Evolutionary conservation across 495 filamentous ascomycete genomes (phyloP), one percentile per base, ranked within the genome.

Genomic region (Annulohypoxylon maeteangense): DNA sequence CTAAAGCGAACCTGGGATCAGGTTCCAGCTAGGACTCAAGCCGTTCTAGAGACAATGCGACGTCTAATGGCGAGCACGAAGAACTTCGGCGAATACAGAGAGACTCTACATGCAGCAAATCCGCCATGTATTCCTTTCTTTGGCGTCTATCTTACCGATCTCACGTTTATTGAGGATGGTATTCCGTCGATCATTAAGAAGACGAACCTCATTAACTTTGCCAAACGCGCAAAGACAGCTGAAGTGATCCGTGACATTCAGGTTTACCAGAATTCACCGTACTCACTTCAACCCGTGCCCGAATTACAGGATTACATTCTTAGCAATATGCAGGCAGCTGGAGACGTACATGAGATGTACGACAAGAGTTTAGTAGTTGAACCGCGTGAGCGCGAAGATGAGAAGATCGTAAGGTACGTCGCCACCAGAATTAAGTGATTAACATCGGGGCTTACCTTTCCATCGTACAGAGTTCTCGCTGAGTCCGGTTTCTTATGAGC

Each of bases 331-430:
- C 90, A 95, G 81, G 88, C 88, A 8, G 95, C 95, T 1, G 91
- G 92, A 45, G 96, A 98, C 77, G 95, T 99, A 66, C 94, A 98
- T 79, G 94, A 98, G 84, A 98, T 98, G 96, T 99, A 98, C 81
- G 93, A 98, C 76, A 91, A 91, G 82, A 97, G 93, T 78, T 84
- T 98, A 84, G 85, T 88, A 68, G 90, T 99, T 56, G 95, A 99
- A 80, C 95, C 96, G 48, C 86, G 96, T 72, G 95, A 98, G 81
- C 87, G 95, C 70, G 95, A 98, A 80, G 95, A 99, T 78, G 95
- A 99, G 69, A 88, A 88, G 77, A 88, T 88, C 59, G 86, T 88
- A 51, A 86, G 86, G 86, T 88, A 84, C 51, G 83, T 84, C 34
- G 14, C 47, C 45, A 18, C 38, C 10, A 62, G 5, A 42, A 3